Base-by-base conservation (phyloP, 2,329 filamentous ascomycete species). In the Elsinoe ampelina region DNA sequence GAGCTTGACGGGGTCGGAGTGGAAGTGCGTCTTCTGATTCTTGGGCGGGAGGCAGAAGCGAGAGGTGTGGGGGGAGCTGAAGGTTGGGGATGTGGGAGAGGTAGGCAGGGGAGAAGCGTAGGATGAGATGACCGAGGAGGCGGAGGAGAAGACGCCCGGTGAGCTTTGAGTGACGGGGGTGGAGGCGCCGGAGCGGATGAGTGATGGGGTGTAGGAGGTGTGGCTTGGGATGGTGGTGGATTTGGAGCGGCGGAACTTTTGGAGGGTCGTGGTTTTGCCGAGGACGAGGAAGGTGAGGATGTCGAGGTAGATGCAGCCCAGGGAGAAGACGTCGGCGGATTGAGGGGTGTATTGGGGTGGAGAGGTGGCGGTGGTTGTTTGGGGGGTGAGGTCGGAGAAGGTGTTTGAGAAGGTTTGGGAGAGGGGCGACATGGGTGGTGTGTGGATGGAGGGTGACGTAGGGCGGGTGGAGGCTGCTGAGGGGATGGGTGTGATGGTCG, bases 241-340 rank as follows among this genome's bases (percentile, higher is more conserved):
- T 39, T 83, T 84, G 2, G 80, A 78, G 1, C 81, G 78, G 5
- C 87, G 82, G 66, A 87, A 83, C 20, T 81, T 77, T 34, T 81
- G 75, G 64, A 89, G 89, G 22, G 83, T 79, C 51, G 80, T 78
- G 1, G 80, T 77, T 55, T 83, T 81, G 62, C 84, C 83, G 67
- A 87, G 87, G 59, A 89, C 70, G 58, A 87, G 73, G 64, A 87
- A 83, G 19, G 82, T 83, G 17, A 89, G 66, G 30, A 90, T 77
- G 61, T 91, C 86, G 13, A 89, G 73, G 59, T 86, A 86, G 54
- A 89, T 77, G 67, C 85, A 87, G 8, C 82, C 86, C 1, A 89
- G 74, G 2, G 85, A 87, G 70, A 86, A 91, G 17, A 90, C 74
- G 66, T 90, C 87, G 43, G 83, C 81, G 59, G 71, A 64, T 72